Conservation (phyloP, 352 stramenopile genomes). For the Pilasporangium apinafurcum region DNA sequence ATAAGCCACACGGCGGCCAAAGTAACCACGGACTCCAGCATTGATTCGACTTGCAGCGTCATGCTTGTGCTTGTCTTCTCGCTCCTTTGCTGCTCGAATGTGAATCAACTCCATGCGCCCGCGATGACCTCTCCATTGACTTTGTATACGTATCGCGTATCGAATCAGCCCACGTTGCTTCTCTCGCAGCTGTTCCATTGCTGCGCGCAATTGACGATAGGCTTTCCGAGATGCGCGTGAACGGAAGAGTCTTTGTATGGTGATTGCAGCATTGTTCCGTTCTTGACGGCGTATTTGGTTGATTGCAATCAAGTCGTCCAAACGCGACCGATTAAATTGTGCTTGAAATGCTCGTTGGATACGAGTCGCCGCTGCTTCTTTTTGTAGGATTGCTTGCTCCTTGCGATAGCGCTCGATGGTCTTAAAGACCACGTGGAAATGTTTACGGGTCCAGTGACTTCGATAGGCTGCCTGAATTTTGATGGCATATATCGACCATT, state of each 20-base stretch:
- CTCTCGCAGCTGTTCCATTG: constrained; percentile 33
- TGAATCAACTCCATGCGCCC: constrained; percentile 28
- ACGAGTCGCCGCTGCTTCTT: constrained; percentile 26
- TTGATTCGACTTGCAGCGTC: constrained; percentile 62
- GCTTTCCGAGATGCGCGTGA: constrained; percentile 41
- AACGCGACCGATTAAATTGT: constrained; percentile 56
- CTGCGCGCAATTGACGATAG: constrained; percentile 41
- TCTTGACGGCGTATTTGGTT: constrained; percentile 52
- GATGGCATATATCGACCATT: constrained; percentile 35
- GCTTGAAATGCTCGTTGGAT: constrained; percentile 55
- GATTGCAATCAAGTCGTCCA: constrained; percentile 68
- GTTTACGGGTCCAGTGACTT: constrained; percentile 48
- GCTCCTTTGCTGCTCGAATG: constrained; percentile 19
- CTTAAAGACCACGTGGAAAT: constrained; percentile 46
- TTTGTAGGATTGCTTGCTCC: constrained; percentile 32
- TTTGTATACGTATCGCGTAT: constrained; percentile 53
- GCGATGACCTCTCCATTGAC: constrained; percentile 51
- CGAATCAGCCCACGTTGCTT: constrained; percentile 20
- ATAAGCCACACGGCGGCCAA: constrained; percentile 36
- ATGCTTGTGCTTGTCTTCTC: constrained; percentile 19
- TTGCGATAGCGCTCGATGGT: constrained; percentile 52
- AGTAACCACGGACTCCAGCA: constrained; percentile 53
- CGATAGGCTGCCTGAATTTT: constrained; percentile 55
- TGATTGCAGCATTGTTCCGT: constrained; percentile 34
- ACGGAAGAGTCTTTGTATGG: constrained; percentile 56